A percentile compares a stretch with the other conserved stretches of the same genome.
These are phyloP conservation scores for Neoascochyta sp. DNA, from an alignment of 2,329 filamentous ascomycete species.

Conservation along the genomic window DNA sequence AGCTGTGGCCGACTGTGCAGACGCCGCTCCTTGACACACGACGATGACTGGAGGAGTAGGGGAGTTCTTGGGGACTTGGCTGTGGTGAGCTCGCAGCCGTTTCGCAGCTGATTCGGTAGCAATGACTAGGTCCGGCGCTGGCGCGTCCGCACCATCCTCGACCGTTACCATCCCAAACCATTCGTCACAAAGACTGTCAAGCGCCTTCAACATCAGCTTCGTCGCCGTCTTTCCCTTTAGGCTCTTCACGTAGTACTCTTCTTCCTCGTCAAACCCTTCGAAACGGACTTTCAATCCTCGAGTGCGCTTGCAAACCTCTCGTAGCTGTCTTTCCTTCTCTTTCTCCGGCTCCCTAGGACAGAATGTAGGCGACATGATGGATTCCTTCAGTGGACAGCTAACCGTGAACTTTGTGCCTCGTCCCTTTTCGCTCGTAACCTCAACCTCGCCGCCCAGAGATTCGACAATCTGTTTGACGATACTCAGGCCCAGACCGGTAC, in stretches of 20 bases:
- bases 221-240: slow-evolving; percentile 33
- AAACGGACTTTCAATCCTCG: slow-evolving; percentile 29
- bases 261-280: slow-evolving; percentile 33
- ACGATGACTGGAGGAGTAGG: slow-evolving; percentile 31
- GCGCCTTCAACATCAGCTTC: slow-evolving; percentile 28
- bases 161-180: slow-evolving; percentile 36
- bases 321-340: slow-evolving; percentile 21
- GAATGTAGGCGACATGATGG: slow-evolving; percentile 28
- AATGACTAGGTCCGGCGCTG: slow-evolving; percentile 26
- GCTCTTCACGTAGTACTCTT: slow-evolving; percentile 29
- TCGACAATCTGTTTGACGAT: slow-evolving; percentile 41
- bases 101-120: slow-evolving; percentile 33
- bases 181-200: slow-evolving; percentile 31
- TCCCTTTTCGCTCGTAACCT: slow-evolving; percentile 35
- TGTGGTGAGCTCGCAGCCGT: slow-evolving; percentile 25
- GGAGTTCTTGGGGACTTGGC: slow-evolving; percentile 12
- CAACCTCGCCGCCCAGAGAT: slow-evolving; percentile 36
- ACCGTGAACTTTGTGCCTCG: slow-evolving; percentile 39
- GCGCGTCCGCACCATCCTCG: slow-evolving; percentile 9
- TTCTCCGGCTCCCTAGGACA: slow-evolving; percentile 18
- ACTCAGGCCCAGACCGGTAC: slow-evolving; percentile 39
- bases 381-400: slow-evolving; percentile 32
- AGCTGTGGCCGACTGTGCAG: slow-evolving; percentile 33
- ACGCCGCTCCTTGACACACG: slow-evolving; percentile 34
- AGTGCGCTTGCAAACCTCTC: slow-evolving; percentile 26